Evolutionary conservation across 1,139 yeast genomes (phyloP), one percentile per base, ranked within the genome.

Genomic region (Nematodospora anomalae): DNA sequence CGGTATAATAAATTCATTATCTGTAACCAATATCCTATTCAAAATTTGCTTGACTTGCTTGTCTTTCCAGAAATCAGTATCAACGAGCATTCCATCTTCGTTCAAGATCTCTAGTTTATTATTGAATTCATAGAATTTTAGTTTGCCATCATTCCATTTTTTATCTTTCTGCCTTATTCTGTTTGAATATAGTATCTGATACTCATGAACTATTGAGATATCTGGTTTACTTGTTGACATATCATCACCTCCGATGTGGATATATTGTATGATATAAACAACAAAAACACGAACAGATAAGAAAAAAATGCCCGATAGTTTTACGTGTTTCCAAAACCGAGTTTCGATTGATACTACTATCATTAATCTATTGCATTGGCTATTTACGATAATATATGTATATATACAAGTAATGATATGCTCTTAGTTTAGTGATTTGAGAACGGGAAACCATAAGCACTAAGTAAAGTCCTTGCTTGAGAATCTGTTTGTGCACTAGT

Each of bases 401-500:
- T 28, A 38, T 16, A 18, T 18, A 29, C 21, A 24, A 20, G n/a
- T n/a, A n/a, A 26, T 13, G 7, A 4, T 3, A 16, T 13, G 16
- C 15, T 5, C 3, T 18, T 18, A 6, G 21, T 18, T 34, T 25
- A 23, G 12, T 35, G 3, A 21, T 48, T 49, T 38, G 52, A 45
- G 68, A 92, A 87, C 36, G 96, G 95, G 44, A 92, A 62, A 10
- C 96, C 96, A 51, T 81, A 74, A 3, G 89, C 83, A 57, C 95
- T 84, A 44, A 92, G 66, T 51, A 92, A 71, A 18, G 85, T 79
- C 60, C 95, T 79, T n/a, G 97, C 97, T 53, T 88, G 95, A 28
- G 81, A 80, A 57, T 90, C 97, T 20, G 89, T 83, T 62, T 88
- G 89, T 7, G 97, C 97, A 32, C 87, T 67, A 21, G 98, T 92